These are phyloP conservation scores for Acmispon strigosus DNA, from an alignment of 306 rosid species.

Conservation along the genomic window DNA sequence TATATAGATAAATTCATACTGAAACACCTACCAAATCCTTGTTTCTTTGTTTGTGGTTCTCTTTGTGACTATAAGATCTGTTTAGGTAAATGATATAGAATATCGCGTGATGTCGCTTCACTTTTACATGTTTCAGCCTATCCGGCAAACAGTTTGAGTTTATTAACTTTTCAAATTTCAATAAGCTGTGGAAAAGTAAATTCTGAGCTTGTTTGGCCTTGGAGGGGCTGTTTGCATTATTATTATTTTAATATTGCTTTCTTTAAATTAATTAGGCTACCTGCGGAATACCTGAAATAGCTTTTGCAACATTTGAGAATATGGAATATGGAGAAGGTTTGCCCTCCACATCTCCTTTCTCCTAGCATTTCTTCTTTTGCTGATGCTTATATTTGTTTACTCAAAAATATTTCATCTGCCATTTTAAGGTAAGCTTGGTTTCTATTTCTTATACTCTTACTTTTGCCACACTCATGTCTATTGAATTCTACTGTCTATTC, in stretches of 20 bases:
- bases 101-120: not conserved
- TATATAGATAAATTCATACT: not conserved
- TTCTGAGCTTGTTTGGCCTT: slow-evolving; percentile 19
- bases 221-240: not conserved
- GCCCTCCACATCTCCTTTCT: slow-evolving; percentile 18
- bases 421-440: not conserved
- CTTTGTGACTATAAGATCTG: not conserved
- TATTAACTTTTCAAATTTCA: slow-evolving; percentile 2
- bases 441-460: slow-evolving; percentile 17
- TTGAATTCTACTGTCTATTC: no score
- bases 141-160: not conserved
- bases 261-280: slow-evolving; percentile 61
- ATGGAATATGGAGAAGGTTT: slow-evolving; percentile 97
- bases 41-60: slow-evolving; percentile 1
- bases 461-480: slow-evolving; percentile 1
- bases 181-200: not conserved
- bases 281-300: slow-evolving; percentile 94
- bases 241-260: slow-evolving; percentile 12
- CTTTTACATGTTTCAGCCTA: slow-evolving; percentile 6
- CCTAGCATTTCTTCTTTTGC: not conserved
- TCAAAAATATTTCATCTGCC: slow-evolving; percentile 10
- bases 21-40: slow-evolving; percentile 14
- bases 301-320: slow-evolving; percentile 90
- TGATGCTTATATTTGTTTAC: slow-evolving; percentile 2
- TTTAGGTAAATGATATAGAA: slow-evolving; percentile 11